Percentiles rank a stretch among this genome's conserved stretches.
Evolutionary conservation across 2,329 filamentous ascomycete genomes (phyloP).

Genomic region (Biscogniauxia marginata): DNA sequence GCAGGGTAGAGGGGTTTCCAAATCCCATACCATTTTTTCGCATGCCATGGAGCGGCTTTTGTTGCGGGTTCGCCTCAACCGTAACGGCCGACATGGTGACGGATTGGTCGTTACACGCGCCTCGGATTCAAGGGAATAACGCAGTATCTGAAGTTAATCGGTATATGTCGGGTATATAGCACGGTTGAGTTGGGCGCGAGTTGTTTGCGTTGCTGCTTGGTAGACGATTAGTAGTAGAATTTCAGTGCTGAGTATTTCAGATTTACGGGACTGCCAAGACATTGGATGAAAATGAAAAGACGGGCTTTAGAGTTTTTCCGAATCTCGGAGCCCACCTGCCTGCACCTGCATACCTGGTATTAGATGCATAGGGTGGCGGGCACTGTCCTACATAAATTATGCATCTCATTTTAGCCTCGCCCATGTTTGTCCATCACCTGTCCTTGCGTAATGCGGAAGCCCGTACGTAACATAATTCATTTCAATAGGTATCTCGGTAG

Average conservation of each 20-base stretch:
- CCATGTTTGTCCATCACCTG: not conserved
- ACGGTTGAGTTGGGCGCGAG: not conserved
- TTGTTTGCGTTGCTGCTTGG: not conserved
- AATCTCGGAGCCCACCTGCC: not conserved
- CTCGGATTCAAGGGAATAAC: not conserved
- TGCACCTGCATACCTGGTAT: no score
- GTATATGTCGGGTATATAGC: not conserved
- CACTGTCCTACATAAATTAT: not conserved
- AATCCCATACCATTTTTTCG: slow-evolving; percentile 72
- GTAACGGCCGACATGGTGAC: slow-evolving; percentile 45
- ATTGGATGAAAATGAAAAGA: not conserved
- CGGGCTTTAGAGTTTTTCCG: not conserved
- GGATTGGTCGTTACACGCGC: not conserved
- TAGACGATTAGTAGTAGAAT: not conserved
- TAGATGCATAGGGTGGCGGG: not conserved
- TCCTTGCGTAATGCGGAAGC: no score
- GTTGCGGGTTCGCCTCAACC: slow-evolving; percentile 32
- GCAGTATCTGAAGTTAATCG: not conserved
- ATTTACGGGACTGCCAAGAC: not conserved
- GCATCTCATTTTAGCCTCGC: not conserved
- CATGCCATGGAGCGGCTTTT: slow-evolving; percentile 59
- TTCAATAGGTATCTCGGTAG: no score
- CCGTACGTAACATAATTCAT: not conserved
- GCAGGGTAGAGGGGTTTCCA: not conserved
- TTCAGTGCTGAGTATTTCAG: not conserved